A percentile compares a stretch with the other conserved stretches of the same genome.
phyloP scores from a whole-genome alignment of 371 early-diverging fungal genomes.

The Smittium mucronatum region DNA sequence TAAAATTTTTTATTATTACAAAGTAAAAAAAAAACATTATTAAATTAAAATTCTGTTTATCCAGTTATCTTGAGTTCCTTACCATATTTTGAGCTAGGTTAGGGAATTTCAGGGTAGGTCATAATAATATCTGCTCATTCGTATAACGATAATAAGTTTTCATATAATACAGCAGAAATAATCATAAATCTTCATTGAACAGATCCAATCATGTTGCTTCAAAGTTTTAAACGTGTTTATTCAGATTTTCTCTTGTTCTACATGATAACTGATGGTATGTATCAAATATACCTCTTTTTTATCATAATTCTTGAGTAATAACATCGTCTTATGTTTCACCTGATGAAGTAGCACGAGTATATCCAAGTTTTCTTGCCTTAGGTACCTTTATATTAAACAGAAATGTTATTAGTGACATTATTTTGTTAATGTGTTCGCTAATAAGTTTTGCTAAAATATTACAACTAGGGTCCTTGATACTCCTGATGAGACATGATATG shows the following conservation, averaged over 20 bases:
- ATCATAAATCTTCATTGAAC: not conserved
- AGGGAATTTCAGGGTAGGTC: not conserved
- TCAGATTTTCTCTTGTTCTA: conserved; percentile 4
- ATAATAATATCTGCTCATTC: not conserved
- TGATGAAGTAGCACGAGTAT: conserved; percentile 14
- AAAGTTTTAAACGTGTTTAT: not conserved
- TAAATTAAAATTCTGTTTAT: not conserved
- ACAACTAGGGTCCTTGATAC: not conserved
- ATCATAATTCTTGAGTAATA: conserved; percentile 18
- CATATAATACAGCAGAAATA: not conserved
- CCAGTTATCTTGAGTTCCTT: not conserved
- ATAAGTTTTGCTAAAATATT: not conserved
- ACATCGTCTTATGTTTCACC: conserved; percentile 16
- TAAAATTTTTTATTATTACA: not conserved
- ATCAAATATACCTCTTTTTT: conserved; percentile 13
- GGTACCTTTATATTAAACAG: conserved; percentile 11
- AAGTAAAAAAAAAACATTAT: not conserved
- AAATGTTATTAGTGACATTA: conserved; percentile 5
- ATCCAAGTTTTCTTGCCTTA: conserved; percentile 18
- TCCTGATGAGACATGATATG: not conserved
- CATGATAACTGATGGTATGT: conserved; percentile 13
- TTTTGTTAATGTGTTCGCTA: not conserved
- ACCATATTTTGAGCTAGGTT: not conserved
- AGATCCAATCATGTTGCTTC: not conserved
- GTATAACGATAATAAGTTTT: not conserved